Percentiles rank a stretch among this genome's conserved stretches.
phyloP scores from a whole-genome alignment of 169 alveolate species.

The Plasmodium adleri region DNA sequence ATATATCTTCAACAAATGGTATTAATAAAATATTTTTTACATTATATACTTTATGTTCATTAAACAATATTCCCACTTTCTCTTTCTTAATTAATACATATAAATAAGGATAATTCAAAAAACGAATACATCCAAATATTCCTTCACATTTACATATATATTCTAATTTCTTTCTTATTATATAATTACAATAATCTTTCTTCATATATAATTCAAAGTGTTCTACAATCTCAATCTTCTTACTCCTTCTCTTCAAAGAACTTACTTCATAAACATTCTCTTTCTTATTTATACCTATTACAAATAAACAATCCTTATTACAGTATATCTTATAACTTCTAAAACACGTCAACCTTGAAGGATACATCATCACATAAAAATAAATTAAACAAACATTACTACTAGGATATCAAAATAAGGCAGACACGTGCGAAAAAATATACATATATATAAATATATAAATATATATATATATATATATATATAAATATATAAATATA shows the following conservation, averaged over 20 bases:
- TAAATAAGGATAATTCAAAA: conserved; percentile 78
- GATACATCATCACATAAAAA: background rate
- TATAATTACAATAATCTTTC: conserved; percentile 1
- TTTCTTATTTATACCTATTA: conserved; percentile 33
- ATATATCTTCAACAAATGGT: conserved; percentile 73
- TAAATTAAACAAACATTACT: no score
- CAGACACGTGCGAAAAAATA: no score
- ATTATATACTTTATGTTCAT: conserved; percentile 78
- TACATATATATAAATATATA: no score
- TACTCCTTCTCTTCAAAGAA: background rate
- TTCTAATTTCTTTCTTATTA: conserved; percentile 3
- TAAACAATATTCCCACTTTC: conserved; percentile 69
- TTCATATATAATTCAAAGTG: background rate
- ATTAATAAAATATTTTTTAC: conserved; percentile 71
- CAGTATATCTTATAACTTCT: conserved; percentile 23
- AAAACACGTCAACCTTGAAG: background rate
- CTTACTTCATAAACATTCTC: conserved; percentile 26
- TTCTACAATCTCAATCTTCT: conserved; percentile 10
- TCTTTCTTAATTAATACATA: conserved; percentile 77
- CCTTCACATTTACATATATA: conserved; percentile 76
- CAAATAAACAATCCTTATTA: background rate
- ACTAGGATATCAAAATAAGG: no score
- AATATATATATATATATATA: no score
- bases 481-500: no score
- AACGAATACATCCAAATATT: conserved; percentile 77